Evolutionary conservation across 495 filamentous ascomycete species (phyloP), one percentile per base, ranked within the genome.

Genomic region (Podospora pseudocomata): DNA sequence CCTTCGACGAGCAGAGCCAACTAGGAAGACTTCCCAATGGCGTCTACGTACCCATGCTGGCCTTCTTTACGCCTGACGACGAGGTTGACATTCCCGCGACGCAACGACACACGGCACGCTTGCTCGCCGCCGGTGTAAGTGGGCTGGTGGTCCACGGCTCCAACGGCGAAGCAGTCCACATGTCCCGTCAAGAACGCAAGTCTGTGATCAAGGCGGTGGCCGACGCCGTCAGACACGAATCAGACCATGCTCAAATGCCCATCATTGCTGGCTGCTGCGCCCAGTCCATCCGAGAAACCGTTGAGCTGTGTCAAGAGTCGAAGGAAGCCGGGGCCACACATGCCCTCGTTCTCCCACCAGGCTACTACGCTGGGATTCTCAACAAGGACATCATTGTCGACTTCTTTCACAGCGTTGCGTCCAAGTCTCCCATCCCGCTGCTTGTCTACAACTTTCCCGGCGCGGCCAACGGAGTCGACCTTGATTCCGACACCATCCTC

Each of bases 401-500:
- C 59, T 92, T 87, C 83, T 94, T 90, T 82, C 88, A 86, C 4
- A 76, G 83, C 32, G 91, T 94, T 0, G 92, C 92, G 27, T 86
- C 89, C 67, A 77, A 73, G 3, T 88, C 86, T 5, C 89, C 91
- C 7, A 78, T 94, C 56, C 91, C 92, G 1, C 77, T 96, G 15
- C 86, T 94, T 60, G 83, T 96, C 63, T 94, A 94, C 82, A 94
- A 94, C 84, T 94, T 91, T 79, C 92, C 92, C 1, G 90, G 90
- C 18, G 91, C 91, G 32, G 91, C 92, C 19, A 88, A 90, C 23
- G 92, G 91, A 9, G 88, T 94, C 65, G 92, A 94, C 71, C 89
- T 96, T 81, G 90, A 92, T 79, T 91, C 87, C 27, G 92, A 96
- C 72, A 83, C 91, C 60, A 86, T 94, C 70, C 87, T 94, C 73